A percentile compares a stretch with the other conserved stretches of the same genome.
These are phyloP conservation scores for Corymbia maculata DNA, from an alignment of 345 rosid species.

Conservation along the genomic window DNA sequence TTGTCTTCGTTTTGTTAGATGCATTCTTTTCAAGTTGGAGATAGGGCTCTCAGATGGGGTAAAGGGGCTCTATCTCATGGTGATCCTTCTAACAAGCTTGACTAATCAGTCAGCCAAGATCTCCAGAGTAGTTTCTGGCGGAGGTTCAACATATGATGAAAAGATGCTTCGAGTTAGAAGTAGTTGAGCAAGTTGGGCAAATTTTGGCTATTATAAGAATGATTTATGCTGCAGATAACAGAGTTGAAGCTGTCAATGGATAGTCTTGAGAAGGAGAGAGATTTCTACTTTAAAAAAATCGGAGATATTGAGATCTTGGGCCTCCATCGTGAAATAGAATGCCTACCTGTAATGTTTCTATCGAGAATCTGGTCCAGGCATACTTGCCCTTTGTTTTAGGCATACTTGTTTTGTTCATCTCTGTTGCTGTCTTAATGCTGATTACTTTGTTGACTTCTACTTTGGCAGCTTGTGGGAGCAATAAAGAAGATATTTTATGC, in stretches of 20 bases:
- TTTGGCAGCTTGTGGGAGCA: constrained; percentile 58
- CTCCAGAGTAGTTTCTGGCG: constrained; percentile 28
- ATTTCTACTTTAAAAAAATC: constrained; percentile 79
- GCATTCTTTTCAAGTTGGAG: no score
- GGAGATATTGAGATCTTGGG: constrained; percentile 83
- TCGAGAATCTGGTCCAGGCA: not conserved
- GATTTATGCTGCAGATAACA: constrained; percentile 53
- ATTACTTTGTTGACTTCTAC: not conserved
- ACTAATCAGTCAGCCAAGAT: constrained; percentile 37
- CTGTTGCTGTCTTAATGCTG: not conserved
- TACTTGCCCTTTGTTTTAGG: not conserved
- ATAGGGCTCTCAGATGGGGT: no score
- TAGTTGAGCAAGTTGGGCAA: not conserved
- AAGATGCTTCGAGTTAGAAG: constrained; percentile 26
- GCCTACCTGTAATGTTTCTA: constrained; percentile 34
- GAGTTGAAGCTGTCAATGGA: constrained; percentile 82
- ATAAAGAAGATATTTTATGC: constrained; percentile 29
- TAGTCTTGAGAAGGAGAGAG: constrained; percentile 89
- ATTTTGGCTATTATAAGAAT: not conserved
- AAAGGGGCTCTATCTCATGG: constrained; percentile 32
- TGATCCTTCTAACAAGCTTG: constrained; percentile 22
- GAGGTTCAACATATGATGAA: constrained; percentile 59
- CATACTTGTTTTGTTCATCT: not conserved
- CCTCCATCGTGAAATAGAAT: constrained; percentile 51
- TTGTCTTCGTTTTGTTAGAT: no score